phyloP scores from a whole-genome alignment of 75 land plant species.

The Pinus albicaulis region DNA sequence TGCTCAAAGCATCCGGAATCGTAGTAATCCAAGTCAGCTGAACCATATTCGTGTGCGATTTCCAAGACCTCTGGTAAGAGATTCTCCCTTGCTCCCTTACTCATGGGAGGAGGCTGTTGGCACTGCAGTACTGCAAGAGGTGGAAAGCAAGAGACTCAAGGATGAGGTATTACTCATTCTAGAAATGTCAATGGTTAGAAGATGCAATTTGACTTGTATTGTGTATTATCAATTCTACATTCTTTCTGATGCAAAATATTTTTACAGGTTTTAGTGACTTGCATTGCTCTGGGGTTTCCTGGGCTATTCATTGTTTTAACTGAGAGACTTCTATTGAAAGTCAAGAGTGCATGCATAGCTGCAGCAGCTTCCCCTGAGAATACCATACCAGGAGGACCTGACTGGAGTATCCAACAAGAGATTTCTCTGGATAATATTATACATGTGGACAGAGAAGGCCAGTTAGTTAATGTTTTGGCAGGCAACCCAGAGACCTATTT shows the following conservation, averaged over 20 bases:
- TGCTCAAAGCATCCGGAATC: conserved; percentile 94
- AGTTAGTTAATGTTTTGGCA: conserved; percentile 58
- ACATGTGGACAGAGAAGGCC: conserved; percentile 56
- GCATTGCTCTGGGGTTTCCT: conserved; percentile 54
- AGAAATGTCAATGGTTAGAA: background rate
- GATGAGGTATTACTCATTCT: conserved; percentile 46
- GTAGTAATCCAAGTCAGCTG: conserved; percentile 62
- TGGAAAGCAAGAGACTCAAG: conserved; percentile 45
- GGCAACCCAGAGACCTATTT: conserved; percentile 42
- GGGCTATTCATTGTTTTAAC: conserved; percentile 76
- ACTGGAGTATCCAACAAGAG: conserved; percentile 68
- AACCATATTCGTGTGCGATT: conserved; percentile 59
- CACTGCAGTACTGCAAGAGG: conserved; percentile 65
- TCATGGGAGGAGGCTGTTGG: conserved; percentile 98
- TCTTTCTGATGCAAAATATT: background rate
- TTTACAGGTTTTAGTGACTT: conserved; percentile 48
- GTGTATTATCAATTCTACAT: background rate
- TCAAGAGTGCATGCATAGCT: conserved; percentile 43
- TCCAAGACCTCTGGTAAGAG: conserved; percentile 74
- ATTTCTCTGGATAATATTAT: conserved; percentile 70
- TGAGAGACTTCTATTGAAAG: conserved; percentile 50
- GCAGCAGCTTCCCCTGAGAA: conserved; percentile 36
- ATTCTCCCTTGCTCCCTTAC: conserved; percentile 74
- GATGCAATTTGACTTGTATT: background rate
- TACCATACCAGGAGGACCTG: conserved; percentile 30